A percentile compares a stretch with the other conserved stretches of the same genome.
phyloP scores from a whole-genome alignment of 2,329 filamentous ascomycete species.

The Sarocladium oryzae region DNA sequence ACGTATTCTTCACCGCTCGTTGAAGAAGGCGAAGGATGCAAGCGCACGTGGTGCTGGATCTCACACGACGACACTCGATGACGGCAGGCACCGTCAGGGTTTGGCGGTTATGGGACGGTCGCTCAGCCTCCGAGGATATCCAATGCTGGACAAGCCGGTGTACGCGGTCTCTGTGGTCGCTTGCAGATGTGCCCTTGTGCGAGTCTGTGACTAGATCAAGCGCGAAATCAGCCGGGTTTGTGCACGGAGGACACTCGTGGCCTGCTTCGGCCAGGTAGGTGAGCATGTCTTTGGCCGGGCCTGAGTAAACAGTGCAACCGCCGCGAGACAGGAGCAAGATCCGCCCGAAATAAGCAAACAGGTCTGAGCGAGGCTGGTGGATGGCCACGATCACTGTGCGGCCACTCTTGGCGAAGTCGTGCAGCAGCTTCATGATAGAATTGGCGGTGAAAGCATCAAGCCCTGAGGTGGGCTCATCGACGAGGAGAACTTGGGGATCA shows the following conservation, averaged over 20 bases:
- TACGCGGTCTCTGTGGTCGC: conserved; percentile 55
- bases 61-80: neutral
- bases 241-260: conserved; percentile 59
- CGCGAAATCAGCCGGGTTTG: conserved; percentile 73
- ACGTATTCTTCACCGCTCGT: conserved; percentile 62
- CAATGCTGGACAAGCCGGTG: conserved; percentile 54
- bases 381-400: conserved; percentile 71
- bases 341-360: conserved; percentile 66
- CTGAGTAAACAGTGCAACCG: conserved; percentile 62
- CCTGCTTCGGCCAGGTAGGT: conserved; percentile 55
- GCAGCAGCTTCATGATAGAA: conserved; percentile 69
- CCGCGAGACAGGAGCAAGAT: conserved; percentile 65
- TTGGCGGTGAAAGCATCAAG: conserved; percentile 72
- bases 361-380: conserved; percentile 67
- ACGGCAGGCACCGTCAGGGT: neutral
- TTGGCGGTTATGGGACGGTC: neutral
- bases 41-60: neutral
- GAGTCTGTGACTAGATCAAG: conserved; percentile 72
- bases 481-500: conserved; percentile 63
- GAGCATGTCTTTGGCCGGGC: conserved; percentile 57
- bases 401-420: conserved; percentile 64
- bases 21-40: conserved; percentile 56
- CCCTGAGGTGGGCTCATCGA: conserved; percentile 73
- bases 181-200: conserved; percentile 55
- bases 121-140: conserved; percentile 20